Conservation (phyloP, 345 rosid species). For the Eucalyptus cloeziana region DNA sequence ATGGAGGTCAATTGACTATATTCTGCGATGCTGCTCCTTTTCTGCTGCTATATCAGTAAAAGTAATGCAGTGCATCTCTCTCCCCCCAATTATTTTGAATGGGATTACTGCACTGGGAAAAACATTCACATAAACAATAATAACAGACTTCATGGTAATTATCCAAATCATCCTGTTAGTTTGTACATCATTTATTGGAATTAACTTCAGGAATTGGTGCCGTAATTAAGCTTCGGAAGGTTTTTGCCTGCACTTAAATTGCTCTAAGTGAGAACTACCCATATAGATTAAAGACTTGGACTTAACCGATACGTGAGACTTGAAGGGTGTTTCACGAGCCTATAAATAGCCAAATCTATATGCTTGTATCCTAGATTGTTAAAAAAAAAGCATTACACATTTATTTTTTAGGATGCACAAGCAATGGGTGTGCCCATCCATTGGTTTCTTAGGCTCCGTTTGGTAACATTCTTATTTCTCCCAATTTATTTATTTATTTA, state of each 20-base stretch:
- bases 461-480: rapidly evolving
- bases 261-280: not conserved
- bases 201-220: not conserved
- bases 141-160: not conserved
- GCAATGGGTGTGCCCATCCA: not conserved
- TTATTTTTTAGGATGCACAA: not conserved
- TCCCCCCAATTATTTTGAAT: too few relatives aligned
- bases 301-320: not conserved
- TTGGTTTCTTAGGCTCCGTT: not conserved
- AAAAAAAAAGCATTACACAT: not conserved
- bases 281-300: not conserved
- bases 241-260: not conserved
- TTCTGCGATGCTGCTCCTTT: too few relatives aligned
- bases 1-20: too few relatives aligned
- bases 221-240: not conserved
- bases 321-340: not conserved
- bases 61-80: too few relatives aligned
- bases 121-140: not conserved
- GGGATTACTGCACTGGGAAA: not conserved
- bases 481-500: too few relatives aligned
- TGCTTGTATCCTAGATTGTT: not conserved
- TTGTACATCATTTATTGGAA: not conserved
- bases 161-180: not conserved
- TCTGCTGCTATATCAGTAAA: too few relatives aligned
- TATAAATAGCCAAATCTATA: not conserved